A percentile compares a stretch with the other conserved stretches of the same genome.
These are phyloP conservation scores for Lyophyllum decastes DNA, from an alignment of 768 basidiomycete species.

Conservation along the genomic window DNA sequence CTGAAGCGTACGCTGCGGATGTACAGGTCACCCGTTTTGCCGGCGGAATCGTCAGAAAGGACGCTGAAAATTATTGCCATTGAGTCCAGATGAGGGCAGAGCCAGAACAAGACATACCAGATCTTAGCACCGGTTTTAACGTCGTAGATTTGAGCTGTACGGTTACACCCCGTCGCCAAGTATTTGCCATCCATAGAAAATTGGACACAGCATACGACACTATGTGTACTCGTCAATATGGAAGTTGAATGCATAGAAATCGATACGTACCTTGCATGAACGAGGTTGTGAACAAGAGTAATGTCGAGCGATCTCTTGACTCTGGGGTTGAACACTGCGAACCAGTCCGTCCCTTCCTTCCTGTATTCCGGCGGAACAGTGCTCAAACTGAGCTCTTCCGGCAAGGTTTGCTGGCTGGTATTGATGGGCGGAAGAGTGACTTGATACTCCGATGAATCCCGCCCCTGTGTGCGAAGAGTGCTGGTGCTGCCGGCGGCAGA, in stretches of 20 bases:
- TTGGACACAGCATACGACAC: slow-evolving; percentile 83
- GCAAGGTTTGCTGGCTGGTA: slow-evolving; percentile 30
- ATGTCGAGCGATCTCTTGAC: slow-evolving; percentile 80
- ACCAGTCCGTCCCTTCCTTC: slow-evolving; percentile 85
- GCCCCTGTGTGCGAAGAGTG: slow-evolving; percentile 6
- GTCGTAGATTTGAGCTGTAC: slow-evolving; percentile 96
- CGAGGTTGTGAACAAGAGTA: slow-evolving; percentile 74
- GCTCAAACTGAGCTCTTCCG: slow-evolving; percentile 43
- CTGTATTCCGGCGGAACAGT: slow-evolving; percentile 53
- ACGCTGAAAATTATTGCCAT: slow-evolving; percentile 18
- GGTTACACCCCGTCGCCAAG: slow-evolving; percentile 94
- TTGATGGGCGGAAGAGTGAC: slow-evolving; percentile 20
- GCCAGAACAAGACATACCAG: slow-evolving; percentile 52
- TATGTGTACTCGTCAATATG: slow-evolving; percentile 14
- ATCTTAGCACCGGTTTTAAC: slow-evolving; percentile 83
- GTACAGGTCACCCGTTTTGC: slow-evolving; percentile 54
- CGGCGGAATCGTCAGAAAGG: slow-evolving; percentile 30
- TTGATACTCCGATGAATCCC: slow-evolving; percentile 18
- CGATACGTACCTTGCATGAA: slow-evolving; percentile 75
- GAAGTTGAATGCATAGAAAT: background rate
- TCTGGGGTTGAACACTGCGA: slow-evolving; percentile 83
- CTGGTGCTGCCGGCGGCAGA: slow-evolving; percentile 29
- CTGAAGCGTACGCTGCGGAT: slow-evolving; percentile 82
- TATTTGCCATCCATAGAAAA: slow-evolving; percentile 93
- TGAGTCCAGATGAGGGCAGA: background rate